Base-by-base conservation (phyloP, 108 stramenopile species). In the Aureococcus anophagefferens region DNA sequence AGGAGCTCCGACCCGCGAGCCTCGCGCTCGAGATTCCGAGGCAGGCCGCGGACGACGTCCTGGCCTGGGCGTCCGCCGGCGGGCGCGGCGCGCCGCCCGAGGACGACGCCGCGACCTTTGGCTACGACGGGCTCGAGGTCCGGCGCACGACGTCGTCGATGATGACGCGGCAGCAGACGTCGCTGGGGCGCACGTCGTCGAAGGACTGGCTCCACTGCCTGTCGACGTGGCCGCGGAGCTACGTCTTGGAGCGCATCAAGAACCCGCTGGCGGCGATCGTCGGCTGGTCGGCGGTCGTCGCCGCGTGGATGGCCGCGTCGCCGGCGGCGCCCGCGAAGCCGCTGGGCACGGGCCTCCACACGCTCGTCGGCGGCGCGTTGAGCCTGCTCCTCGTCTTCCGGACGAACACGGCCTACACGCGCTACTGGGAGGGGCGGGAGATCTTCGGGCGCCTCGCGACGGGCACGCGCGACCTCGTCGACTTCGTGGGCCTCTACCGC, bases 371-470 rank as follows among this genome's bases (percentile, higher is more conserved):
- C 13, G 82, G 83, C 36, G 91, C 95, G 25, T 74, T 94, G 68
- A 85, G 90, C 46, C 81, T 94, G 46, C 77, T 96, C 30, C 81
- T 96, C 28, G 95, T 93, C 17, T 94, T 94, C 68, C 84, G 92
- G 33, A 94, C 93, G 17, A 94, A 94, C 73, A 82, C 85, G 28
- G 91, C 92, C 15, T 96, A 96, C 69, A 87, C 90, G 66, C 84
- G 95, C 64, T 96, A 91, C 81, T 89, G 90, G 62, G 93, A 94
- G 72, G 93, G 93, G 63, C 84, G 91, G 59, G 86, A 87, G 72
- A 89, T 91, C 31, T 94, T 91, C 90, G 90, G 90, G 73, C 76
- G 85, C 62, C 75, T 94, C 34, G 72, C 85, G 64, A 78, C 80
- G 77, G 75, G 71, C 21, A 75, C 82, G 32, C 82, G 93, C 7